Evolutionary conservation across 1,139 yeast species (phyloP).

Genomic region (Komagataea norvegica): DNA sequence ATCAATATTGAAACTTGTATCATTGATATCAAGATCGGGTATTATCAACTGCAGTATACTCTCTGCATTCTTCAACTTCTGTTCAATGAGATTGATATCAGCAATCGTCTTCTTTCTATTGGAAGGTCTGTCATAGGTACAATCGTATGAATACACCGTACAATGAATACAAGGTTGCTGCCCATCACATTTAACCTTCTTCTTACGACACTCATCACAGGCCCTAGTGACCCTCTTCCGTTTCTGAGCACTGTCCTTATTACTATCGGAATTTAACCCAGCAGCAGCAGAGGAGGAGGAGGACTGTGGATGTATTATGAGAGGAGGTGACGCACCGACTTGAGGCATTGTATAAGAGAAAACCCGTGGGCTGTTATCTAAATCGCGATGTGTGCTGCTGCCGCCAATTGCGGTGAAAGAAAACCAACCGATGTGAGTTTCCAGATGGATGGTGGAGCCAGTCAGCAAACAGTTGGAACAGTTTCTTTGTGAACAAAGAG

Average conservation of each 20-base stretch:
- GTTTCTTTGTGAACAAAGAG: too few relatives aligned
- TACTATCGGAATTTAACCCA: too few relatives aligned
- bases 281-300: too few relatives aligned
- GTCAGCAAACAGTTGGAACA: too few relatives aligned
- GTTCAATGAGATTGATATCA: slow-evolving; percentile 33
- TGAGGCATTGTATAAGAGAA: slow-evolving; percentile 6
- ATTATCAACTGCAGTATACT: slow-evolving; percentile 39
- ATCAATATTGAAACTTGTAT: slow-evolving; percentile 44
- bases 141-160: slow-evolving; percentile 77
- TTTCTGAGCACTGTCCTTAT: slow-evolving; percentile 33
- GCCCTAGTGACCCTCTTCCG: slow-evolving; percentile 86
- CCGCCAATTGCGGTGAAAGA: neutral
- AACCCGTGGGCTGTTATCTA: too few relatives aligned
- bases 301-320: slow-evolving; percentile 5
- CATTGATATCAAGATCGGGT: slow-evolving; percentile 49
- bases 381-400: neutral
- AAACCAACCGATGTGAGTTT: neutral
- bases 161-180: slow-evolving; percentile 92
- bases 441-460: too few relatives aligned
- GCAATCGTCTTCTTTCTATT: slow-evolving; percentile 44
- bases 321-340: slow-evolving; percentile 8
- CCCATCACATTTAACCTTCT: slow-evolving; percentile 92
- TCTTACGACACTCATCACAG: slow-evolving; percentile 79
- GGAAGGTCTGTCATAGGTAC: slow-evolving; percentile 76
- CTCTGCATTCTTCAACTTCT: slow-evolving; percentile 33